Conservation (phyloP, 129 eudicot species). For the Tagetes patula region DNA sequence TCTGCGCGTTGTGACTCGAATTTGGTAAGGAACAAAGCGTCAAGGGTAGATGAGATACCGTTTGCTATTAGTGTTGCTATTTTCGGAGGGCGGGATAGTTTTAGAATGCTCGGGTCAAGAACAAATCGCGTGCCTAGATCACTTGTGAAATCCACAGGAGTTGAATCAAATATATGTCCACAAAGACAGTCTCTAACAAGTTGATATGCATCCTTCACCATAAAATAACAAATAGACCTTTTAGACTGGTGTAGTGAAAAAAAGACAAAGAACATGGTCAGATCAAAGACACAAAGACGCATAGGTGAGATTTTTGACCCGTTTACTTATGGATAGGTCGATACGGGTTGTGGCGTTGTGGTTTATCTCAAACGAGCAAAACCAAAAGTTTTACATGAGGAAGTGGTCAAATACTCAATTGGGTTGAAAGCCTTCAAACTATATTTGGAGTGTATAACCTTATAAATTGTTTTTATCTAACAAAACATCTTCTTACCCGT, state of each 20-base stretch:
- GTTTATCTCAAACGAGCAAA: neutral
- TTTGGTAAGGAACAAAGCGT: constrained; percentile 69
- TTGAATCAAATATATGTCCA: constrained; percentile 82
- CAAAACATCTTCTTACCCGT: no score
- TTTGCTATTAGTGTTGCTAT: constrained; percentile 68
- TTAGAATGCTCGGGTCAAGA: constrained; percentile 71
- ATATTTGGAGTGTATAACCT: neutral
- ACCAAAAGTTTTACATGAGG: neutral
- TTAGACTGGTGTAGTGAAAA: neutral
- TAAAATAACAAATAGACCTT: constrained; percentile 20
- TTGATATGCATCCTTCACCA: constrained; percentile 56
- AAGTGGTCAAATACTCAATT: neutral
- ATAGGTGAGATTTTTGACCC: neutral
- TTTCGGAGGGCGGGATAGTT: constrained; percentile 63
- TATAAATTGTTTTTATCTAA: neutral
- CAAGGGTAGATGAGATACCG: constrained; percentile 62
- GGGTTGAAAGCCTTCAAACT: neutral
- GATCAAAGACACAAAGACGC: neutral
- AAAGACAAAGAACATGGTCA: neutral
- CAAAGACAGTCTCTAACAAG: constrained; percentile 75
- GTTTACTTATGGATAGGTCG: neutral
- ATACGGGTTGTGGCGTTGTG: neutral
- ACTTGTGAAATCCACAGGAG: constrained; percentile 86
- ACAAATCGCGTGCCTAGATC: constrained; percentile 75
- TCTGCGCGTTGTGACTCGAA: constrained; percentile 89